A percentile compares a stretch with the other conserved stretches of the same genome.
Evolutionary conservation across 2,329 filamentous ascomycete genomes (phyloP).

Genomic region (Fusarium tanahbumbuense): DNA sequence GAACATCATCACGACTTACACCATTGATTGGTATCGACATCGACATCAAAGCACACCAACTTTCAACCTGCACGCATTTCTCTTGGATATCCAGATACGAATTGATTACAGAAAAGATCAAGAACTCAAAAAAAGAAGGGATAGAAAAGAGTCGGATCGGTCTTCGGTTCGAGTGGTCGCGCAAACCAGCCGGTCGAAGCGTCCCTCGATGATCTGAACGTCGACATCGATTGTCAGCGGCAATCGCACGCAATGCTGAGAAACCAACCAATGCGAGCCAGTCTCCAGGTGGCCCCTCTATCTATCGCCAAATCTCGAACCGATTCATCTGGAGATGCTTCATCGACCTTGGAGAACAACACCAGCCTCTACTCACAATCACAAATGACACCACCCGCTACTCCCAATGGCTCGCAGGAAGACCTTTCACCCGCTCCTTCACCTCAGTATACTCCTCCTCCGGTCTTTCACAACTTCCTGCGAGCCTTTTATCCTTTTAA

Average conservation of each 20-base stretch:
- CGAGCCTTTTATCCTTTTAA: conserved; percentile 95
- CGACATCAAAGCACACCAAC: not conserved
- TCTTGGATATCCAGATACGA: conserved; percentile 40
- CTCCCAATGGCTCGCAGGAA: conserved; percentile 76
- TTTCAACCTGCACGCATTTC: conserved; percentile 3
- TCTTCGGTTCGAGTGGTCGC: conserved; percentile 40
- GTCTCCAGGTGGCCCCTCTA: conserved; percentile 71
- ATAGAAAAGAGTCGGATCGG: conserved; percentile 26
- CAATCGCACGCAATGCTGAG: conserved; percentile 54
- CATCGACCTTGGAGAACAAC: conserved; percentile 48
- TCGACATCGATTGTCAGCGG: conserved; percentile 40
- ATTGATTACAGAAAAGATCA: conserved; percentile 3
- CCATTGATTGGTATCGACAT: conserved; percentile 18
- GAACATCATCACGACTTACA: conserved; percentile 35
- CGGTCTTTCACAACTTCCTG: conserved; percentile 92
- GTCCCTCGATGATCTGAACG: conserved; percentile 48
- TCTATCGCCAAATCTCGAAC: conserved; percentile 60
- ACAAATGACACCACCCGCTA: conserved; percentile 82
- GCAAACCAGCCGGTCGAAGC: conserved; percentile 33
- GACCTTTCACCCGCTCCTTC: conserved; percentile 55
- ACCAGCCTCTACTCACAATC: conserved; percentile 60
- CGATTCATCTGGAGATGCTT: conserved; percentile 47
- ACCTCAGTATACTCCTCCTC: conserved; percentile 59
- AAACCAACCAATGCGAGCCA: conserved; percentile 63
- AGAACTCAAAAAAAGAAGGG: not conserved